Evolutionary conservation across 179 eudicot genomes (phyloP).

Genomic region (Beta corolliflora): DNA sequence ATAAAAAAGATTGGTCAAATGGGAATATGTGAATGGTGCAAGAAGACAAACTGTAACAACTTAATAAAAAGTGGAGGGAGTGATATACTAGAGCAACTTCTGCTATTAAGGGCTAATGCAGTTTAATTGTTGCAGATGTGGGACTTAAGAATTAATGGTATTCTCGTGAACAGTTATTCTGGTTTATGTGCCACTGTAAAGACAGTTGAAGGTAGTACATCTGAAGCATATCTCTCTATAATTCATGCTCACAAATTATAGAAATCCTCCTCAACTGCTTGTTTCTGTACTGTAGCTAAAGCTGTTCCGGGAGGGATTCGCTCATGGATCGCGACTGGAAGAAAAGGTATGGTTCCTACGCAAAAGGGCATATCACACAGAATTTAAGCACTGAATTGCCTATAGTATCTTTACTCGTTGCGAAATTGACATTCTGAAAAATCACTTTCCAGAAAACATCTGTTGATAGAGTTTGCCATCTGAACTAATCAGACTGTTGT

Average conservation of each 20-base stretch:
- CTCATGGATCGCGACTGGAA: constrained; percentile 81
- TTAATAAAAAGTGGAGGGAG: neutral
- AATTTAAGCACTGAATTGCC: neutral
- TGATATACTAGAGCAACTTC: neutral
- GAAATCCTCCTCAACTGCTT: neutral
- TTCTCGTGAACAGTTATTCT: constrained; percentile 67
- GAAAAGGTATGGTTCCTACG: constrained; percentile 50
- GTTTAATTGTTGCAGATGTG: constrained; percentile 54
- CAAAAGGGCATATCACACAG: neutral
- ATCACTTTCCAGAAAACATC: neutral
- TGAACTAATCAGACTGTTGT: neutral
- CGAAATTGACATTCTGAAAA: neutral
- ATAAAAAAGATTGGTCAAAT: too few relatives aligned
- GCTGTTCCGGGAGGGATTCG: constrained; percentile 49
- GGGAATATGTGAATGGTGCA: too few relatives aligned
- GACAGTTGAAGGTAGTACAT: constrained; percentile 48
- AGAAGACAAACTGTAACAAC: too few relatives aligned
- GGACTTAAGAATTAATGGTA: constrained; percentile 57
- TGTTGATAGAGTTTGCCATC: neutral
- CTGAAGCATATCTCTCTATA: neutral
- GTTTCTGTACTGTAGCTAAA: constrained; percentile 40
- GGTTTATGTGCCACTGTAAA: constrained; percentile 67
- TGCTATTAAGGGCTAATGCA: neutral
- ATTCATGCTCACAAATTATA: neutral
- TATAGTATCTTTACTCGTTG: neutral